A percentile compares a stretch with the other conserved stretches of the same genome.
These are phyloP conservation scores for Chionographis japonica DNA, from an alignment of 106 monocot genomes.

Conservation along the genomic window DNA sequence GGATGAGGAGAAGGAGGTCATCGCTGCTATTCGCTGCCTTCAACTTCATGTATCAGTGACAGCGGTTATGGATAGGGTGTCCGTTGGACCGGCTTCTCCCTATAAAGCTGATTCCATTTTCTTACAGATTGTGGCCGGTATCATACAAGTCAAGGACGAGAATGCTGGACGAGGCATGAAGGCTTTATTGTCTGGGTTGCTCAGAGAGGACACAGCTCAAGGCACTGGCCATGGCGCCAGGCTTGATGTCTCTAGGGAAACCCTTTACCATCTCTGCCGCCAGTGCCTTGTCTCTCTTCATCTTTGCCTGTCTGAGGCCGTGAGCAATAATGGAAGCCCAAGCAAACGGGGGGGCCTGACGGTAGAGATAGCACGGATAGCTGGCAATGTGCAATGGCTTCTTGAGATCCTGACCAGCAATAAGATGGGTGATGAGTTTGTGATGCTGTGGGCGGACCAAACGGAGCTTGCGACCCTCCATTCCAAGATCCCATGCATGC, in stretches of 20 bases:
- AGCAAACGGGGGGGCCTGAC: constrained; percentile 18
- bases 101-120: neutral
- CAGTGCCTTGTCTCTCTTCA: constrained; percentile 28
- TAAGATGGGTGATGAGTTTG: constrained; percentile 37
- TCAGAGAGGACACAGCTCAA: constrained; percentile 16
- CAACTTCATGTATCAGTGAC: neutral
- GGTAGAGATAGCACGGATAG: constrained; percentile 23
- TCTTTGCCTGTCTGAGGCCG: constrained; percentile 22
- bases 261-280: constrained; percentile 32
- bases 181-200: constrained; percentile 4
- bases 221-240: neutral
- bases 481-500: constrained; percentile 29
- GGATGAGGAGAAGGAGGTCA: constrained; percentile 1
- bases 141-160: constrained; percentile 1
- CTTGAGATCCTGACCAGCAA: constrained; percentile 36
- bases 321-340: constrained; percentile 10
- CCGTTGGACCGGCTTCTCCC: neutral
- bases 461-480: constrained; percentile 28
- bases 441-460: constrained; percentile 44
- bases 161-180: neutral
- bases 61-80: neutral
- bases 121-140: neutral
- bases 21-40: neutral
- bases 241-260: constrained; percentile 24
- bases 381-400: constrained; percentile 35